A percentile compares a stretch with the other conserved stretches of the same genome.
Evolutionary conservation across 176 grass and related monocot species (phyloP).

Genomic region (Dactylis glomerata): DNA sequence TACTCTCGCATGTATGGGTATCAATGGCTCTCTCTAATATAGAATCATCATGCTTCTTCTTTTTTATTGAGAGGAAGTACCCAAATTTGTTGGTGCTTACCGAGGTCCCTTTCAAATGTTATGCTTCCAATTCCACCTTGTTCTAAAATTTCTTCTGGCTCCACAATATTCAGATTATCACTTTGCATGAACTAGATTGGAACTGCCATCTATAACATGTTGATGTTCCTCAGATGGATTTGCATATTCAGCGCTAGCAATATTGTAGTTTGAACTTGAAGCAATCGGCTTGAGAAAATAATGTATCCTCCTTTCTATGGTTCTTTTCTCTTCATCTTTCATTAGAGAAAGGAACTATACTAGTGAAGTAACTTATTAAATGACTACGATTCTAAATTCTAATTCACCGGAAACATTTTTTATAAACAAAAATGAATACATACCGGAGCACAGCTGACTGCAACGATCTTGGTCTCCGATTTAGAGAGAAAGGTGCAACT

Average conservation of each 20-base stretch:
- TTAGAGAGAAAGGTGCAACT: no score
- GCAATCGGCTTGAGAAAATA: not conserved
- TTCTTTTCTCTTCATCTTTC: not conserved
- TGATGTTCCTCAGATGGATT: not conserved
- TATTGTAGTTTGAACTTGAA: not conserved
- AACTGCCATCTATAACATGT: not conserved
- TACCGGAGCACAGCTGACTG: no score
- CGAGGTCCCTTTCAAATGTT: no score
- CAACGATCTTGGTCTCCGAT: no score
- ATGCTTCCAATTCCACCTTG: no score
- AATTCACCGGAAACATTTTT: no score
- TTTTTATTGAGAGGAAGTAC: not conserved
- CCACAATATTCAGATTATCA: not conserved
- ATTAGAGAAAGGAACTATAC: no score
- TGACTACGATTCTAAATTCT: no score
- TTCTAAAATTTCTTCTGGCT: no score
- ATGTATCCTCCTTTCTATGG: not conserved
- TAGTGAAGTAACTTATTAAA: no score
- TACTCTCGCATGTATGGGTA: not conserved
- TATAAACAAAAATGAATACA: no score
- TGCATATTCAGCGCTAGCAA: not conserved
- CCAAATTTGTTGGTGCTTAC: no score
- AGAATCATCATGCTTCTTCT: not conserved
- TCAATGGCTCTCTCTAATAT: not conserved
- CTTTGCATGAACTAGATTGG: not conserved